Base-by-base conservation (phyloP, 176 grass and related monocot species). In the Poa pratensis region DNA sequence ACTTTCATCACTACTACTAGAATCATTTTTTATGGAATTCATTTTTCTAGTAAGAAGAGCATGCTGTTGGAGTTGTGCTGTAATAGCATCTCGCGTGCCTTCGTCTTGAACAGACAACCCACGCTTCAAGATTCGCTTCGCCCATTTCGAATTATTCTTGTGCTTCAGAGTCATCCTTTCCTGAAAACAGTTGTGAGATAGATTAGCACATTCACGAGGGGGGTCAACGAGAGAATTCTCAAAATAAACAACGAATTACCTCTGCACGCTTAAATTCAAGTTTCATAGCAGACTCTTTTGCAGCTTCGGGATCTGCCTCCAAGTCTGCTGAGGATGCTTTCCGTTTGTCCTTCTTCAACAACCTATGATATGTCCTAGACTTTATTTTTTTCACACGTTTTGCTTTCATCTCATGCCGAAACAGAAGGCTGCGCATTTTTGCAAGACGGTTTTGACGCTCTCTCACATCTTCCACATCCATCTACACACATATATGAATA, bases 341-440 rank as follows among this genome's bases (percentile, higher is more conserved):
- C 59, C 84, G 32, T 85, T 69, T 94, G 32, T 94, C 91, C 81
- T 94, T 96, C 84, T 99, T 99, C 73, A 96, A 73, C 88, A 99
- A 89, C 60, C 94, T 82, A 62, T 99, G 96, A 75, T 89, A 99
- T 81, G 96, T 96, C 86, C 91, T 99, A 78, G 96, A 99, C 79
- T 96, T 99, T 27, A 99, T 99, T 74, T 96, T 99, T 71, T 96
- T 99, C 78, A 99, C 84, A 67, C 89, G 90, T 71, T 99, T 99
- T 77, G 91, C 88, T 89, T 99, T 99, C 75, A 91, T 84, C 84
- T 99, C 96, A 57, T 99, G 96, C 79, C 81, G 81, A 67, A 99
- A 99, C 69, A 99, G 88, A 92, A 99, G 93, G 86, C 91, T 99
- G n/a, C 96, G 84, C 91, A 98, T 98, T 85, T 96, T 98, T 59